Percentiles rank a stretch among this genome's conserved stretches.
These are phyloP conservation scores for Cyclocybe aegerita DNA, from an alignment of 768 basidiomycete genomes.

Conservation along the genomic window DNA sequence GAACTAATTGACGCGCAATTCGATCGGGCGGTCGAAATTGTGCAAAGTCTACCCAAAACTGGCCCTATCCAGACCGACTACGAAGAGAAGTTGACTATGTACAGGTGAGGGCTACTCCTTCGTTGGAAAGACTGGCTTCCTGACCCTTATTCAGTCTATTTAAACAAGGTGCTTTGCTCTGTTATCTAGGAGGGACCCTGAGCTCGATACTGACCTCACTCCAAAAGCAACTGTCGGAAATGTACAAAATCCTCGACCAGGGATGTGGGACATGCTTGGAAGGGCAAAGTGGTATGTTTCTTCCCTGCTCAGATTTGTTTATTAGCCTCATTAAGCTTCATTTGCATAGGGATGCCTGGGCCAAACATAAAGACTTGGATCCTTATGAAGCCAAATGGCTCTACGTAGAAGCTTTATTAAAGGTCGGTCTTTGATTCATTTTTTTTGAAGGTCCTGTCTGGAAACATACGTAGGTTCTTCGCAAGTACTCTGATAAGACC, in stretches of 20 bases:
- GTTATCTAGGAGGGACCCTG: not conserved
- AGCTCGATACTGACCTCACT: constrained; percentile 5
- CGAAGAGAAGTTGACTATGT: constrained; percentile 93
- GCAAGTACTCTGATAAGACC: constrained; percentile 83
- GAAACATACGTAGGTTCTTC: constrained; percentile 56
- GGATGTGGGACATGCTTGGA: constrained; percentile 88
- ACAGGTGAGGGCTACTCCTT: constrained; percentile 54
- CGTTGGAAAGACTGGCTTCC: constrained; percentile 6
- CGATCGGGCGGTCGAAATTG: constrained; percentile 91
- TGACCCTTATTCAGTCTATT: constrained; percentile 61
- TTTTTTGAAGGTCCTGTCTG: not conserved
- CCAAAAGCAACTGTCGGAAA: constrained; percentile 84
- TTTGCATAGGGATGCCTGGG: constrained; percentile 84
- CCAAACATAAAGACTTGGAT: constrained; percentile 84
- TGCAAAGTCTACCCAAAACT: constrained; percentile 88
- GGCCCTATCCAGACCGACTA: constrained; percentile 96
- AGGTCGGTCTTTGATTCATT: constrained; percentile 44
- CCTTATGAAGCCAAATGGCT: constrained; percentile 80
- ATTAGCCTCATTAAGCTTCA: not conserved
- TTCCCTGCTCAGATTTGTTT: not conserved
- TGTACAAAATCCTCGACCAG: constrained; percentile 74
- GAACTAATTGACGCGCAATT: constrained; percentile 83
- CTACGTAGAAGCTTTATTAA: constrained; percentile 86
- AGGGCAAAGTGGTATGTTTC: constrained; percentile 77
- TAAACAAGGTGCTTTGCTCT: constrained; percentile 72